These are phyloP conservation scores for Tephrocybe sp. DNA, from an alignment of 768 basidiomycete genomes.

Conservation along the genomic window DNA sequence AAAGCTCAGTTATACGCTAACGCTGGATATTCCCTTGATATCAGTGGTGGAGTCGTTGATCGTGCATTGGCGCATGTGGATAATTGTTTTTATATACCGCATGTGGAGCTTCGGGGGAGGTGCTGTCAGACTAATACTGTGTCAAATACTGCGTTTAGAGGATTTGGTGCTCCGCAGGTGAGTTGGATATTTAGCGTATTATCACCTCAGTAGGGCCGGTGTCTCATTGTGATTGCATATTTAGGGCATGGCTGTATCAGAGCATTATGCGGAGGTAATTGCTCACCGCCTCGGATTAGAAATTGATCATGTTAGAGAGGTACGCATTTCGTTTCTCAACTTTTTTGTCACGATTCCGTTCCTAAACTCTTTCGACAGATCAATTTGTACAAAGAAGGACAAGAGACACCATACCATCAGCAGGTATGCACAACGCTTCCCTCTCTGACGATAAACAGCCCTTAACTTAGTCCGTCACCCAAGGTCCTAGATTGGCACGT, in stretches of 20 bases:
- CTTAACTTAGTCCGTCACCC: neutral
- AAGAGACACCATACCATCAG: conserved; percentile 17
- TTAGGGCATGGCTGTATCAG: conserved; percentile 14
- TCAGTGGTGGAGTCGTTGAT: conserved; percentile 16
- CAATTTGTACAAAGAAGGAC: conserved; percentile 17
- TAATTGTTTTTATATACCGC: conserved; percentile 16
- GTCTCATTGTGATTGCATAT: neutral
- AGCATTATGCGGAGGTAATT: conserved; percentile 13
- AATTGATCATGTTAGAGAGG: conserved; percentile 14
- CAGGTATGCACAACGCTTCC: conserved; percentile 5
- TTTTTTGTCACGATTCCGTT: neutral
- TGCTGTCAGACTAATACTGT: conserved; percentile 16
- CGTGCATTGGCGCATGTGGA: conserved; percentile 15
- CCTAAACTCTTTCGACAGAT: neutral
- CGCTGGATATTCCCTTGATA: conserved; percentile 15
- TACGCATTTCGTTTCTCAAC: neutral
- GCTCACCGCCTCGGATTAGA: conserved; percentile 13
- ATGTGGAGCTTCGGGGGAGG: conserved; percentile 12
- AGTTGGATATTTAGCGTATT: neutral
- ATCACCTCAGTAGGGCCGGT: neutral
- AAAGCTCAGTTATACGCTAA: conserved; percentile 13
- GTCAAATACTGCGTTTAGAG: conserved; percentile 16
- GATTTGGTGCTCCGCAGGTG: conserved; percentile 16
- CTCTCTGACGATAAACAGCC: neutral
- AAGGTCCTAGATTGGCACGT: conserved; percentile 19